Evolutionary conservation across 1,284 basidiomycete species (phyloP).

Genomic region (Quambalaria eucalypti): DNA sequence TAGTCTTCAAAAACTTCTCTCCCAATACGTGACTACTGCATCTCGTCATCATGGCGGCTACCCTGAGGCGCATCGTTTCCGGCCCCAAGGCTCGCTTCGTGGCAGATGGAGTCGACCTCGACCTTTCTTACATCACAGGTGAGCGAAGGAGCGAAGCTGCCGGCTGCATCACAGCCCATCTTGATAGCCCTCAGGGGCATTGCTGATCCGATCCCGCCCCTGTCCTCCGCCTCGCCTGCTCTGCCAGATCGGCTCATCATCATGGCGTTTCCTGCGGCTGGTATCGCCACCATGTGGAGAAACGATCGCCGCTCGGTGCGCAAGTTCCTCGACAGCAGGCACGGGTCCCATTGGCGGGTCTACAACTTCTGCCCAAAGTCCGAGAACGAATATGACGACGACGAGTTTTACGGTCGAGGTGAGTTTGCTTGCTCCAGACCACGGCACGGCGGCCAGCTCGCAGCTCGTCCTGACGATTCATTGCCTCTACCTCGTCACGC

Average conservation of each 20-base stretch:
- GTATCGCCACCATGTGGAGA: slow-evolving; percentile 69
- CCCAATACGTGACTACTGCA: too few relatives aligned
- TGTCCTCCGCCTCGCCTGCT: slow-evolving; percentile 10
- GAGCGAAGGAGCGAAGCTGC: background rate
- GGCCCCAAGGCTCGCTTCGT: slow-evolving; percentile 66
- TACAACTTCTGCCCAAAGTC: slow-evolving; percentile 62
- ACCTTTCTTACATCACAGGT: slow-evolving; percentile 67
- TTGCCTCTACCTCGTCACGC: too few relatives aligned
- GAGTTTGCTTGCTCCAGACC: slow-evolving; percentile 51
- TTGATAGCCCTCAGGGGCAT: background rate
- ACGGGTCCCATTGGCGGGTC: slow-evolving; percentile 68
- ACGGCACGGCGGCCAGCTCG: background rate
- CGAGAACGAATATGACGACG: slow-evolving; percentile 51
- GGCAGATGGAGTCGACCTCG: slow-evolving; percentile 65
- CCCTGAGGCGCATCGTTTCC: slow-evolving; percentile 46
- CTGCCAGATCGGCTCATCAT: slow-evolving; percentile 58
- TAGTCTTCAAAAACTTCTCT: too few relatives aligned
- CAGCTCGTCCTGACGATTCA: background rate
- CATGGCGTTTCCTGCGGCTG: slow-evolving; percentile 72
- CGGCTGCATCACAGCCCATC: too few relatives aligned
- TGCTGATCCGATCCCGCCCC: background rate
- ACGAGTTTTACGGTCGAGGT: slow-evolving; percentile 44
- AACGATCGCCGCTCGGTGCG: slow-evolving; percentile 70
- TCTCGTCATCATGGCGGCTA: too few relatives aligned
- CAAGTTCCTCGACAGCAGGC: slow-evolving; percentile 64